These are phyloP conservation scores for Leptomonas seymouri DNA, from an alignment of 208 protist genomes.

Conservation along the genomic window DNA sequence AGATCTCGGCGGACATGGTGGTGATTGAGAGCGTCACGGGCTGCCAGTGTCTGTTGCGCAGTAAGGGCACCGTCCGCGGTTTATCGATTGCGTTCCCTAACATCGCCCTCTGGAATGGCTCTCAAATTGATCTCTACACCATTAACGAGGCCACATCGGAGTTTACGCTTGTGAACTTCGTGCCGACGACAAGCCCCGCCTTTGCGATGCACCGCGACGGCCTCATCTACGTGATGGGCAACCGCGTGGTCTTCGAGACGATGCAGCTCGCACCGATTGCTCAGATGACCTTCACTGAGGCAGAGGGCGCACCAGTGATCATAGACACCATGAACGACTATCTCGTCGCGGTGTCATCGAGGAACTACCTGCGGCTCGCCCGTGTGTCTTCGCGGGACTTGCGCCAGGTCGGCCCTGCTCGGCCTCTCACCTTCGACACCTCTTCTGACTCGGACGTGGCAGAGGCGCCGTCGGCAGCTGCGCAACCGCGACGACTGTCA, in stretches of 20 bases:
- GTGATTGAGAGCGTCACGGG: constrained; percentile 87
- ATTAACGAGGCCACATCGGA: constrained; percentile 86
- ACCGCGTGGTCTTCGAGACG: constrained; percentile 78
- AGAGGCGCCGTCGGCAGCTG: background rate
- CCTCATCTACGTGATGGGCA: constrained; percentile 84
- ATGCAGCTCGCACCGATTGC: constrained; percentile 78
- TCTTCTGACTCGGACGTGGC: background rate
- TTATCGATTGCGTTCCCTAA: constrained; percentile 84
- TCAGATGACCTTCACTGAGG: constrained; percentile 87
- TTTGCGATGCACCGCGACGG: constrained; percentile 88
- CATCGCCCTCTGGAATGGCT: constrained; percentile 89
- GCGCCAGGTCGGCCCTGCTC: constrained; percentile 65
- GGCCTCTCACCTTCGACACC: constrained; percentile 50
- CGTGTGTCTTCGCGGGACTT: constrained; percentile 73
- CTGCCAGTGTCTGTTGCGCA: constrained; percentile 84
- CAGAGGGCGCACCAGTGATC: constrained; percentile 78
- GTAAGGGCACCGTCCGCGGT: constrained; percentile 71
- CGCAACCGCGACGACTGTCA: background rate
- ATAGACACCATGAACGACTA: constrained; percentile 92
- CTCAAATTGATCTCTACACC: constrained; percentile 88
- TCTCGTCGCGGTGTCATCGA: constrained; percentile 80
- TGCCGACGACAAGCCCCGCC: constrained; percentile 66
- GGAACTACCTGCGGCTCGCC: constrained; percentile 82
- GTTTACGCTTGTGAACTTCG: constrained; percentile 70
- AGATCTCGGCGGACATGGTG: constrained; percentile 86